Percentiles rank a stretch among this genome's conserved stretches.
phyloP scores from a whole-genome alignment of 768 basidiomycete species.

The Boletus speciosus region DNA sequence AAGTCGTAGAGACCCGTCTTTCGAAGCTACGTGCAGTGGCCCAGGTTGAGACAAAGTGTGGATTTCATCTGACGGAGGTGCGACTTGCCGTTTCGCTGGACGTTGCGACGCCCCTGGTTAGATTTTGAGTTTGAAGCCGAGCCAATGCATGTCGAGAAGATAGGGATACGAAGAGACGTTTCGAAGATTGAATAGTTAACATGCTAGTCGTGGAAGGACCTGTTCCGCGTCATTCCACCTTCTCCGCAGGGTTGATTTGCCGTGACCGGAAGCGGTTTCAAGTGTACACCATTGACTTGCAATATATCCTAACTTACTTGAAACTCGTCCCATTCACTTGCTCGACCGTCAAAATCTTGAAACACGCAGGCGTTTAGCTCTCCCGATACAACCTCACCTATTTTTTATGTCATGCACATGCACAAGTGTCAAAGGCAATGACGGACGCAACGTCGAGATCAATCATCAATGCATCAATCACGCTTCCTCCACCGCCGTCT shows the following conservation, averaged over 20 bases:
- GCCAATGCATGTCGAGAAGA: not conserved
- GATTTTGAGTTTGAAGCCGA: not conserved
- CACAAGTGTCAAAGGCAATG: too few relatives aligned
- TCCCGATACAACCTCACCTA: not conserved
- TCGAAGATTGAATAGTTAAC: not conserved
- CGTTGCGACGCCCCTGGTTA: constrained; percentile 17
- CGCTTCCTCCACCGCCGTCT: not conserved
- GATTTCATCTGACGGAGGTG: not conserved
- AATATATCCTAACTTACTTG: not conserved
- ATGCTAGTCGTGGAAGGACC: constrained; percentile 8
- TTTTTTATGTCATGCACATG: too few relatives aligned
- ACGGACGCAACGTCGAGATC: too few relatives aligned
- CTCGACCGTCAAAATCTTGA: not conserved
- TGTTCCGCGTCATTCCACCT: constrained; percentile 4
- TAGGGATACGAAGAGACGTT: not conserved
- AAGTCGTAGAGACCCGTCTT: constrained; percentile 87
- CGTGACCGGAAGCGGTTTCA: not conserved
- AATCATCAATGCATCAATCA: not conserved
- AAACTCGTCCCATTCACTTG: not conserved
- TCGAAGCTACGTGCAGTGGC: constrained; percentile 33
- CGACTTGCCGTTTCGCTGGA: constrained; percentile 19
- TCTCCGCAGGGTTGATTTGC: constrained; percentile 4
- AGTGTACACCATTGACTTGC: too few relatives aligned
- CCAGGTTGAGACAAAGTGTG: not conserved
- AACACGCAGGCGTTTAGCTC: not conserved